Base-by-base conservation (phyloP, 495 filamentous ascomycete species). In the Lichina pygmaea region DNA sequence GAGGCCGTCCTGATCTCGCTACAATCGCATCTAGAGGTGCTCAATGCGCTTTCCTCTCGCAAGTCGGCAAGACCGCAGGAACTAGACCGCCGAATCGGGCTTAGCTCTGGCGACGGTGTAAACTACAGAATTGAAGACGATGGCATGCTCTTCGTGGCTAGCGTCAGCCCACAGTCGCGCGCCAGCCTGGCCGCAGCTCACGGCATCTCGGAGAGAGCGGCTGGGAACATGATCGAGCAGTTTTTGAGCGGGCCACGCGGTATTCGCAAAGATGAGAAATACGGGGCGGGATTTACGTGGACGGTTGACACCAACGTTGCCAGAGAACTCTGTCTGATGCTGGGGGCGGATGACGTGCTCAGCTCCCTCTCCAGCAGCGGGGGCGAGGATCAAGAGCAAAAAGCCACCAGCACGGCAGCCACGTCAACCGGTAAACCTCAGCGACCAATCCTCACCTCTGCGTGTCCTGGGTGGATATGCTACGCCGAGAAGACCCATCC, bases 401-500 rank as follows among this genome's bases (percentile, higher is more conserved):
- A 46, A 48, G 50, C 42, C 53, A 59, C 41, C 33, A 46, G 46
- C 3, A 46, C 46, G 7, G 56, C 55, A 40, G 24, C 24, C 1
- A 24, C 24, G 4, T 24, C 24, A 24, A 51, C 55, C 16, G 34
- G 52, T 38, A 46, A 41, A 10, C 69, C 73, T 1, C 70, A 72
- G 42, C 71, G 68, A 38, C 91, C 86, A 0, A 77, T 94, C 45
- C 62, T 97, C 11, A 80, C 86, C 8, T 86, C 84, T 8, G 81
- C 83, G 9, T 97, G 89, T 56, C 89, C 89, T 0, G 89, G 89
- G 32, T 97, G 92, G 83, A 86, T 97, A 33, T 97, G 89, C 61
- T 95, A 97, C 57, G 85, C 86, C 42, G 89, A 97, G 53, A 94
- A 95, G 61, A 93, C 83, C 33, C 86, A 97, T 55, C 83, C 89